A percentile compares a stretch with the other conserved stretches of the same genome.
These are phyloP conservation scores for Aureobasidium sp. DNA, from an alignment of 2,329 filamentous ascomycete genomes.

Conservation along the genomic window DNA sequence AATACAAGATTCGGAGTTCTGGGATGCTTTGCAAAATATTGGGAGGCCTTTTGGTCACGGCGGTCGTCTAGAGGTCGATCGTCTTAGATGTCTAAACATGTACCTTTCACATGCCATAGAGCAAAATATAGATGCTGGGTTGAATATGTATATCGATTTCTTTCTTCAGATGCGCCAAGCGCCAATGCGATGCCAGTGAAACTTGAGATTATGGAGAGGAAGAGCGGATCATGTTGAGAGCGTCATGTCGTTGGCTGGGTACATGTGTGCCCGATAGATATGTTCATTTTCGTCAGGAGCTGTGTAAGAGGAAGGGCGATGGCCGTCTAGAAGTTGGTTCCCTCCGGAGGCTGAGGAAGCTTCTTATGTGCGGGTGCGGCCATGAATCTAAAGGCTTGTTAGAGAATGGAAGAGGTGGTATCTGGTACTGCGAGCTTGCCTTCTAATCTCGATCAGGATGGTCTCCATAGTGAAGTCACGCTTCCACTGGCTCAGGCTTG, in stretches of 20 bases:
- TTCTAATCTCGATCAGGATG: conserved; percentile 75
- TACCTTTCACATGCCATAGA: background rate
- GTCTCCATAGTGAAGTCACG: conserved; percentile 93
- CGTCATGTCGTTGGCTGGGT: conserved; percentile 8
- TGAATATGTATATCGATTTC: background rate
- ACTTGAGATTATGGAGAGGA: background rate
- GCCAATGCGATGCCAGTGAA: conserved; percentile 8
- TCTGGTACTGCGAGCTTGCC: conserved; percentile 39
- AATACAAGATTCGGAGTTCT: background rate
- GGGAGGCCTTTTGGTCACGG: background rate
- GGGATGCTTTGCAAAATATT: background rate
- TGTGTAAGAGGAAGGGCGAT: background rate
- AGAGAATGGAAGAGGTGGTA: background rate
- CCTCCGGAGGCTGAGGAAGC: conserved; percentile 85
- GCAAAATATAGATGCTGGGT: background rate
- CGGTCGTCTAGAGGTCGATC: background rate
- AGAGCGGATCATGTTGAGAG: background rate
- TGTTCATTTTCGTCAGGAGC: conserved; percentile 2
- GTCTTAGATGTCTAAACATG: background rate
- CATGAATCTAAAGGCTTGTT: conserved; percentile 62
- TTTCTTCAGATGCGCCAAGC: conserved; percentile 1
- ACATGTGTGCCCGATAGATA: background rate
- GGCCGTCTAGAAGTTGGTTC: conserved; percentile 44
- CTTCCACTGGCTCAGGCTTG: conserved; percentile 84
- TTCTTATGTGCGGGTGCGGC: conserved; percentile 88